Percentiles rank a stretch among this genome's conserved stretches.
Evolutionary conservation across 2,329 filamentous ascomycete genomes (phyloP).

Genomic region (Colletotrichum incanum): DNA sequence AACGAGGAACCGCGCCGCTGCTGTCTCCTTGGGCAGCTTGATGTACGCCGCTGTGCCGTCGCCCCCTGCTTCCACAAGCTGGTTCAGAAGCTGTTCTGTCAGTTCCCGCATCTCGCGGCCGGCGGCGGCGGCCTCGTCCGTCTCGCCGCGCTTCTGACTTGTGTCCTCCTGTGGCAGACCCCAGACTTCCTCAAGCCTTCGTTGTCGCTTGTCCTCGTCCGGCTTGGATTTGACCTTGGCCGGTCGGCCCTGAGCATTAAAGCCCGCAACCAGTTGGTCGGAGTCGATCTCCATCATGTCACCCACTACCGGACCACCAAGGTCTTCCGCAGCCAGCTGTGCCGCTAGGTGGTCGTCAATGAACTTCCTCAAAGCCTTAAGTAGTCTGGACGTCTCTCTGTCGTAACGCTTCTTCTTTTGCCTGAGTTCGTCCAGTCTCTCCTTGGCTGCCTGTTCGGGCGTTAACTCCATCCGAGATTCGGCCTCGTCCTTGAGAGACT

Average conservation of each 20-base stretch:
- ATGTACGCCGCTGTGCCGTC: slow-evolving; percentile 73
- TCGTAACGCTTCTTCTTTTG: slow-evolving; percentile 74
- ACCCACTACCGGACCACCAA: slow-evolving; percentile 87
- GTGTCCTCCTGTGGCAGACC: slow-evolving; percentile 50
- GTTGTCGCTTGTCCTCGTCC: slow-evolving; percentile 68
- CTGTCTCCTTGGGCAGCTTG: slow-evolving; percentile 71
- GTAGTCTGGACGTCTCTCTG: slow-evolving; percentile 71
- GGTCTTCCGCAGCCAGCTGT: slow-evolving; percentile 86
- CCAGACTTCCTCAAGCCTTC: slow-evolving; percentile 77
- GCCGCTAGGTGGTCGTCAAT: slow-evolving; percentile 79
- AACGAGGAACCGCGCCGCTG: slow-evolving; percentile 75
- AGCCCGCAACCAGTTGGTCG: slow-evolving; percentile 72
- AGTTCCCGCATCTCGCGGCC: slow-evolving; percentile 72
- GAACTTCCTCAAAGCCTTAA: slow-evolving; percentile 78
- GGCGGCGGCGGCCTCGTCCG: slow-evolving; percentile 67
- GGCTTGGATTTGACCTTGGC: slow-evolving; percentile 63
- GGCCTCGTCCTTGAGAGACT: slow-evolving; percentile 71
- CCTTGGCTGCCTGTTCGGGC: slow-evolving; percentile 73
- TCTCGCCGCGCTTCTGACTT: slow-evolving; percentile 47
- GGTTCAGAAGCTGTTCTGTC: slow-evolving; percentile 74
- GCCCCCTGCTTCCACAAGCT: slow-evolving; percentile 67
- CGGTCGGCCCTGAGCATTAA: slow-evolving; percentile 71
- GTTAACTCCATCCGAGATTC: slow-evolving; percentile 71
- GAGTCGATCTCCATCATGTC: slow-evolving; percentile 77
- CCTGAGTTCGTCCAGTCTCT: slow-evolving; percentile 74